These are phyloP conservation scores for Pholiota microspora DNA, from an alignment of 768 basidiomycete genomes.

Conservation along the genomic window DNA sequence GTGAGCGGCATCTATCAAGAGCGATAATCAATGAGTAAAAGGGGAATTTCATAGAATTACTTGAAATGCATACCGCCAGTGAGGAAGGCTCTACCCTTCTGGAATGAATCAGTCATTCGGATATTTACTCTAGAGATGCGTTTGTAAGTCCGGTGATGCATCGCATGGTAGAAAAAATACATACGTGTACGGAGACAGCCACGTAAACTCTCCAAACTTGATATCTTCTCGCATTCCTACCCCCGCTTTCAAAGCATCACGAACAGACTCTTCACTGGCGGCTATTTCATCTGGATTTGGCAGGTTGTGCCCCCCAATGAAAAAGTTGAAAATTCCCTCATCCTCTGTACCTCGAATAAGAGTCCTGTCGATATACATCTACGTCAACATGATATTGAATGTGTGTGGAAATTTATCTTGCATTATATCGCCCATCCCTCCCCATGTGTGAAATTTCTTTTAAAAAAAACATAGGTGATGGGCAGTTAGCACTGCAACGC, in stretches of 20 bases:
- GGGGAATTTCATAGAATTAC: background rate
- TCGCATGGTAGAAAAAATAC: too few species aligned
- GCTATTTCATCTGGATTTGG: slow-evolving; percentile 3
- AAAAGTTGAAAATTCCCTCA: slow-evolving; percentile 12
- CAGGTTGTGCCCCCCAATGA: slow-evolving; percentile 14
- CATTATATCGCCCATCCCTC: slow-evolving; percentile 30
- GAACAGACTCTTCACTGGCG: slow-evolving; percentile 11
- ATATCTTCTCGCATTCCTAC: slow-evolving; percentile 21
- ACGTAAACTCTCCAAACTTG: slow-evolving; percentile 25
- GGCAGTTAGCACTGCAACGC: too few species aligned
- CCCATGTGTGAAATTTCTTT: slow-evolving; percentile 50
- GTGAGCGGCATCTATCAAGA: slow-evolving; percentile 29
- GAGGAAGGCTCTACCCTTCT: slow-evolving; percentile 14
- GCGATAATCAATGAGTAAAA: background rate
- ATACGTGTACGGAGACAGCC: slow-evolving; percentile 28
- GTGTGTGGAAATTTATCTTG: slow-evolving; percentile 9
- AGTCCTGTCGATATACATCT: slow-evolving; percentile 4
- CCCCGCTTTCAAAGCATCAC: slow-evolving; percentile 20
- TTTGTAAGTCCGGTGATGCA: too few species aligned
- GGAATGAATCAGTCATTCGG: slow-evolving; percentile 16
- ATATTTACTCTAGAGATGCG: slow-evolving; percentile 15
- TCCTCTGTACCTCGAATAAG: slow-evolving; percentile 15
- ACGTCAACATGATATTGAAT: background rate
- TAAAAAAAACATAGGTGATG: too few species aligned
- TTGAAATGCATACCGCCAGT: slow-evolving; percentile 21